A percentile compares a stretch with the other conserved stretches of the same genome.
These are phyloP conservation scores for Massarina eburnea DNA, from an alignment of 2,329 filamentous ascomycete genomes.

Conservation along the genomic window DNA sequence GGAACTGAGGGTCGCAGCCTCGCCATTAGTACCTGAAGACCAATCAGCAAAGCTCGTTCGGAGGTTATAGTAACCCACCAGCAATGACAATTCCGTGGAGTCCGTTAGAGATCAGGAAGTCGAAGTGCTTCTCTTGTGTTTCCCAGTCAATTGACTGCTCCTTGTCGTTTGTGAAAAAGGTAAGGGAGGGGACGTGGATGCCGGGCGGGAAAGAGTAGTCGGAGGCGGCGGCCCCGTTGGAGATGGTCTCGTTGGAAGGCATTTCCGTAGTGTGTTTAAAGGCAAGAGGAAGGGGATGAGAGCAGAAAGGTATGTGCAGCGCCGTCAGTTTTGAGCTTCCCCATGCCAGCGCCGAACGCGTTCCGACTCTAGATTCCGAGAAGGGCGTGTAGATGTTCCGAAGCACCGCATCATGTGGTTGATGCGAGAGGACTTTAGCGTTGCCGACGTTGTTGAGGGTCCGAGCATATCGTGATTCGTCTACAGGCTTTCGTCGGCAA, in stretches of 20 bases:
- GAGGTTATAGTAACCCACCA: too few relatives aligned
- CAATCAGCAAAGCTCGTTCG: too few relatives aligned
- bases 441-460: not conserved
- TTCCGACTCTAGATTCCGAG: slow-evolving; percentile 24
- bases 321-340: slow-evolving; percentile 17
- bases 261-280: slow-evolving; percentile 15
- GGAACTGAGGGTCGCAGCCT: slow-evolving; percentile 46
- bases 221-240: slow-evolving; percentile 24
- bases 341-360: slow-evolving; percentile 12
- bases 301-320: slow-evolving; percentile 8
- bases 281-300: not conserved
- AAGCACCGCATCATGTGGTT: slow-evolving; percentile 2
- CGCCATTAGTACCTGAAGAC: slow-evolving; percentile 52
- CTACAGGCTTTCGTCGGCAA: not conserved
- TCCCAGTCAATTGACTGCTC: slow-evolving; percentile 60
- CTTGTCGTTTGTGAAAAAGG: slow-evolving; percentile 54
- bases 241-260: slow-evolving; percentile 28
- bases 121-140: slow-evolving; percentile 55
- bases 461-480: not conserved
- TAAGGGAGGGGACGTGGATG: slow-evolving; percentile 60
- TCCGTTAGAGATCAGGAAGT: slow-evolving; percentile 57
- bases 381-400: slow-evolving; percentile 10
- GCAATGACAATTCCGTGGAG: slow-evolving; percentile 53
- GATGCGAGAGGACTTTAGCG: not conserved
- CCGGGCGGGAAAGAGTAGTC: slow-evolving; percentile 51